These are phyloP conservation scores for Pachyrhizus erosus DNA, from an alignment of 306 rosid genomes.

Conservation along the genomic window DNA sequence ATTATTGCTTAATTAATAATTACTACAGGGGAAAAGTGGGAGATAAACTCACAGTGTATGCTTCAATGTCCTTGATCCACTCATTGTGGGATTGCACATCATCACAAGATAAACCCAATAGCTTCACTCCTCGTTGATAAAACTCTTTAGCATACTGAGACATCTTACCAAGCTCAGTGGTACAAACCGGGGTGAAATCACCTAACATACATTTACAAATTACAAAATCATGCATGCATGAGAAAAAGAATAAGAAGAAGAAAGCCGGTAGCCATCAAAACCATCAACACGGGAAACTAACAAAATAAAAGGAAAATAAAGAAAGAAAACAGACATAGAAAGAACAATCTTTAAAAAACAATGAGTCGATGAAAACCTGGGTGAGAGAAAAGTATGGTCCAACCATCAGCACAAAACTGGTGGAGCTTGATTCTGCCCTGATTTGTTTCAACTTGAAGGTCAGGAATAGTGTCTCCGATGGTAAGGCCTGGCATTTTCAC, in stretches of 20 bases:
- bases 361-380: constrained; percentile 61
- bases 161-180: constrained; percentile 83
- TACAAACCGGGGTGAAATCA: constrained; percentile 90
- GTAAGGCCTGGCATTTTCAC: constrained; percentile 81
- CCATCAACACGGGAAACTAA: too few species aligned
- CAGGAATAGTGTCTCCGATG: constrained; percentile 78
- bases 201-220: constrained; percentile 45
- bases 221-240: neutral
- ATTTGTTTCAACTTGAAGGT: constrained; percentile 75
- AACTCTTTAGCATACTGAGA: constrained; percentile 62
- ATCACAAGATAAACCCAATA: constrained; percentile 79
- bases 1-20: too few species aligned
- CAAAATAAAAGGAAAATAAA: too few species aligned
- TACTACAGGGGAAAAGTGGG: neutral
- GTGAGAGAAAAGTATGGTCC: constrained; percentile 91
- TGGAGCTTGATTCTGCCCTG: constrained; percentile 72
- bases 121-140: constrained; percentile 62
- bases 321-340: neutral
- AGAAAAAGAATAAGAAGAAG: neutral
- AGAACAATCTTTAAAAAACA: too few species aligned
- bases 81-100: constrained; percentile 63
- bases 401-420: constrained; percentile 52
- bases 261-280: too few species aligned
- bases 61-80: constrained; percentile 88
- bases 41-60: constrained; percentile 57